Conservation (phyloP, 495 filamentous ascomycete genomes). For the Schizothecium vesticola region DNA sequence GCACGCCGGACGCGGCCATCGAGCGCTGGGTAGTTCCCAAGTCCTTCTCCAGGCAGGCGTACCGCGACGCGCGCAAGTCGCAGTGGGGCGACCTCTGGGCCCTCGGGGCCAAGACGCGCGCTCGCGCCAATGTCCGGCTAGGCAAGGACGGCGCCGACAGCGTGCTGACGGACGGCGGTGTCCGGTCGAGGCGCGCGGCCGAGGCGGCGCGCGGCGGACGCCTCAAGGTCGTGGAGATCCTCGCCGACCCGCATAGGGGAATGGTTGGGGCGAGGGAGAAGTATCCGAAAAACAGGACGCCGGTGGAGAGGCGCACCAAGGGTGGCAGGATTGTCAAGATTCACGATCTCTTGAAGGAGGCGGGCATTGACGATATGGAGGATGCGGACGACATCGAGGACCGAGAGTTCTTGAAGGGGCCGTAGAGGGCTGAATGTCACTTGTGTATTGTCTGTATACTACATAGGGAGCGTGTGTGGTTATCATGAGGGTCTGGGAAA, state of each 20-base stretch:
- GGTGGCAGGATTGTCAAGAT: constrained; percentile 47
- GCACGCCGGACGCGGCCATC: constrained; percentile 78
- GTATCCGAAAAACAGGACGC: constrained; percentile 12
- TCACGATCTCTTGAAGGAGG: constrained; percentile 37
- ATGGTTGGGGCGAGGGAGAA: constrained; percentile 31
- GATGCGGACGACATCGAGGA: constrained; percentile 18
- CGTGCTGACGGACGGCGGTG: constrained; percentile 33
- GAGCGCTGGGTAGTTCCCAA: constrained; percentile 91
- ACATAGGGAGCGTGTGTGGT: not conserved
- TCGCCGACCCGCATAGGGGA: constrained; percentile 26
- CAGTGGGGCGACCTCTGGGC: constrained; percentile 95
- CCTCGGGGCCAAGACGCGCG: constrained; percentile 83
- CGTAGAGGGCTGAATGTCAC: not conserved
- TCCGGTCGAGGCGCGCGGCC: constrained; percentile 31
- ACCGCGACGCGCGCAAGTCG: constrained; percentile 85
- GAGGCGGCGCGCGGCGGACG: constrained; percentile 22
- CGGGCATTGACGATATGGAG: constrained; percentile 24
- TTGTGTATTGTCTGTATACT: not conserved
- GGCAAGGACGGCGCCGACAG: constrained; percentile 37
- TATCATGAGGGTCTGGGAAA: not conserved
- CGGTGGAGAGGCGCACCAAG: constrained; percentile 46
- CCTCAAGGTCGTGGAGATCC: constrained; percentile 31
- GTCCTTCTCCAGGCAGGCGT: constrained; percentile 72
- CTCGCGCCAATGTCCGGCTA: constrained; percentile 54
- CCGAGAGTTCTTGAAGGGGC: not conserved